Conservation (phyloP, 768 basidiomycete species). For the Candolleomyces efflorescens region DNA sequence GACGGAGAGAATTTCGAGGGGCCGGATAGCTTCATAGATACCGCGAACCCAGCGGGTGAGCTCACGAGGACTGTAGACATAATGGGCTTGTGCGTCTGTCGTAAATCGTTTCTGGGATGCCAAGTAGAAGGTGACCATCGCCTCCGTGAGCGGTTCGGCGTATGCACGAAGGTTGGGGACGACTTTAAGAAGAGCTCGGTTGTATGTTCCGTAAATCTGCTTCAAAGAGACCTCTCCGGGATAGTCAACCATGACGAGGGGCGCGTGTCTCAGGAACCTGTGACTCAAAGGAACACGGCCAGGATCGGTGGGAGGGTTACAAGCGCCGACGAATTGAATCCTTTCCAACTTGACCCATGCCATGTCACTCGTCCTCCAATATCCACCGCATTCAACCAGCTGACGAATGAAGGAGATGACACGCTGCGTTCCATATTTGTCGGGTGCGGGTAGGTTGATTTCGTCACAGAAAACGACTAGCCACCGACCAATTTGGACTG, state of each 20-base stretch:
- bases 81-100: conserved; percentile 95
- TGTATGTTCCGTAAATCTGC: conserved; percentile 98
- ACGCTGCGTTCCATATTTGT: conserved; percentile 97
- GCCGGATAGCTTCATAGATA: conserved; percentile 94
- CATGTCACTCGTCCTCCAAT: conserved; percentile 92
- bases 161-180: conserved; percentile 91
- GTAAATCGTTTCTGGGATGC: conserved; percentile 94
- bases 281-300: conserved; percentile 98
- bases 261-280: conserved; percentile 96
- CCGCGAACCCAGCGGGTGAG: conserved; percentile 97
- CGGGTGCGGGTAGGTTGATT: conserved; percentile 94
- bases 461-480: conserved; percentile 99
- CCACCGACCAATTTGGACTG: conserved; percentile 95
- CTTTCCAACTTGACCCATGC: conserved; percentile 97
- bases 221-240: conserved; percentile 95
- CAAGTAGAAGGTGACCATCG: conserved; percentile 96
- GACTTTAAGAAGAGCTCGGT: conserved; percentile 92
- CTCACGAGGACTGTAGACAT: conserved; percentile 98
- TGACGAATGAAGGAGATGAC: conserved; percentile 99
- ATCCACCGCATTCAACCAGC: conserved; percentile 91
- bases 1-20: conserved; percentile 87
- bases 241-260: conserved; percentile 98
- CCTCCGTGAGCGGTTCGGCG: conserved; percentile 90
- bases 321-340: conserved; percentile 99
- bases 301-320: conserved; percentile 98